These are phyloP conservation scores for Claviceps citrina DNA, from an alignment of 2,329 filamentous ascomycete species.

Conservation along the genomic window DNA sequence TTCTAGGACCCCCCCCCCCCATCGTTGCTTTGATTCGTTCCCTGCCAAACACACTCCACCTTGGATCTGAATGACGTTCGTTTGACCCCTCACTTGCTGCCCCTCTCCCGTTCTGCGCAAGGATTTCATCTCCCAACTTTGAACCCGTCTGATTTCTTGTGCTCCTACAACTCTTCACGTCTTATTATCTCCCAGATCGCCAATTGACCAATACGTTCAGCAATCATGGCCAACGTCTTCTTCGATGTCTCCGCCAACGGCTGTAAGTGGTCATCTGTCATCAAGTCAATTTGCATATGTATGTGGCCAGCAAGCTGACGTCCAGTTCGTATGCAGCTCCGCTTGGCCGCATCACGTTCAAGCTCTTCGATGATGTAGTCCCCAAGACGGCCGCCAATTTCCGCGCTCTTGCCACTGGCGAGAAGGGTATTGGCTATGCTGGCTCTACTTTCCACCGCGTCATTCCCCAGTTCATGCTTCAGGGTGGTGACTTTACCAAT, in stretches of 20 bases:
- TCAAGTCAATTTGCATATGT: too few species aligned
- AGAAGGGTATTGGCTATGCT: conserved; percentile 71
- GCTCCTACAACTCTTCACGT: background rate
- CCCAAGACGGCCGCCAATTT: conserved; percentile 84
- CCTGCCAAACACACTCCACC: too few species aligned
- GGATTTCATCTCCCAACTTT: too few species aligned
- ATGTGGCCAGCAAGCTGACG: too few species aligned
- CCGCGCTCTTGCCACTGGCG: conserved; percentile 63
- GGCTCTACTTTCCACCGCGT: conserved; percentile 82
- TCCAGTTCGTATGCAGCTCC: too few species aligned
- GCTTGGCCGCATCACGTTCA: conserved; percentile 68
- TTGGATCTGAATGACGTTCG: too few species aligned
- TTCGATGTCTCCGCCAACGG: conserved; percentile 8
- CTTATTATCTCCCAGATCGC: background rate
- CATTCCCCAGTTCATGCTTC: conserved; percentile 87
- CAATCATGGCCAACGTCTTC: conserved; percentile 7
- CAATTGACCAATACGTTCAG: background rate
- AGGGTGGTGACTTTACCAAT: conserved; percentile 91
- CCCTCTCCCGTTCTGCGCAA: too few species aligned
- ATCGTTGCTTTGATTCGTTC: too few species aligned
- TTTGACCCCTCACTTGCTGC: too few species aligned
- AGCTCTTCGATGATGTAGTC: conserved; percentile 70
- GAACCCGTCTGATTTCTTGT: too few species aligned
- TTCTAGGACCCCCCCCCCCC: too few species aligned
- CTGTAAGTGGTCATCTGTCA: too few species aligned